Evolutionary conservation across 495 filamentous ascomycete genomes (phyloP), one percentile per base, ranked within the genome.

Genomic region (Podospora pseudopauciseta): DNA sequence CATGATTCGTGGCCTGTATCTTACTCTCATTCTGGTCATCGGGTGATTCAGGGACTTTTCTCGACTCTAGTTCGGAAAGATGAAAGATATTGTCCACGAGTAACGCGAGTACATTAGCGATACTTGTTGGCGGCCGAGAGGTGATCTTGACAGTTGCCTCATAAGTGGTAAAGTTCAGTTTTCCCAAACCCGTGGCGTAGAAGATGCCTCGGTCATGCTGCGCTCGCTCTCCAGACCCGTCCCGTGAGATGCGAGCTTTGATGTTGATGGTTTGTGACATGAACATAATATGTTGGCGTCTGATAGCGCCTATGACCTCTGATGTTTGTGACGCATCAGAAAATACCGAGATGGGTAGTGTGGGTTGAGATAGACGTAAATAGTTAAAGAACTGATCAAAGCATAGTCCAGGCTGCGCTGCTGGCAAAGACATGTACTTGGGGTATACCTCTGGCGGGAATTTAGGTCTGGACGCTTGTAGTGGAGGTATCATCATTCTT

Each of bases 51-150:
- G 23, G 1, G 23, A 23, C 23, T 23, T 23, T 23, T 23, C 0
- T 23, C 1, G 23, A 23, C 23, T 23, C 23, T 23, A 23, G 23
- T 23, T 23, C 23, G 23, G 1, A 23, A 23, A 23, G 23, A 23
- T 44, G 27, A 63, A 32, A 63, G 11, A 44, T 19, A 44, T 63
- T 63, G 20, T 63, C 61, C 18, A 63, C 61, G 27, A 63, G 32
- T 16, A 63, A 19, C 1, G 32, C 61, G 16, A 63, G 32, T n/a
- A 63, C 32, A 44, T 16, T 63, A 4, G 61, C 32, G 28, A 63
- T 32, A 23, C 27, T 63, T 6, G 61, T 63, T 13, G 30, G 28
- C 4, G 61, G 11, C 34, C 34, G 34, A 39, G 34, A 39, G 0
- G 5, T 39, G 61, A 16, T 9, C 9, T 30, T 34, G 11, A 63